Evolutionary conservation across 306 rosid genomes (phyloP), one percentile per base, ranked within the genome.

Genomic region (Sicyos baderoa): DNA sequence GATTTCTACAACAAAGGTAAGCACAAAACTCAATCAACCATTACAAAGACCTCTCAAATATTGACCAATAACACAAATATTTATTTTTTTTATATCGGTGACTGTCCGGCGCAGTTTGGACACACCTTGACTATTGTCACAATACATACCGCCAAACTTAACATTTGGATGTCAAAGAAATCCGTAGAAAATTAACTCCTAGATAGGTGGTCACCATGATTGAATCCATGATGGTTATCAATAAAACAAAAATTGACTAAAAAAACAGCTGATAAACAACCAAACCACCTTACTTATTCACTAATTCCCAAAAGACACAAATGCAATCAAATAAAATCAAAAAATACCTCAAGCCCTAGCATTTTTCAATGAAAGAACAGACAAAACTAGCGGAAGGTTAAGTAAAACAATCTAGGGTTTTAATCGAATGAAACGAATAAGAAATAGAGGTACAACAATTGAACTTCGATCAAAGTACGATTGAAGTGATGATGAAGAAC

Each of bases 1-100:
- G 96, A 90, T 94, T 88, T 94, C 99, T 94, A 85, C 83, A 77
- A 66, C 67, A 44, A 74, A 37, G 35, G 35, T 29, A 55, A 50
- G 45, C 53, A 14, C 67, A 76, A 19, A 1, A 45, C 55, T 47
- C 54, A 9, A 44, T 66, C 22, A 66, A 22, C 22, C 17, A 25
- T 22, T 18, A 19, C 42, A 44, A 8, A 22, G 25, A 14, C 52
- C 55, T 15, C 71, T 22, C 29, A 66, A 9, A 22, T 11, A 1
- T 71, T 17, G 32, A 66, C 23, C 67, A 49, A 37, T 68, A 40
- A 40, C 11, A 40, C n/a, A 66, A 9, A 47, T 5, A 1, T 73
- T 25, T 25, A n/a, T 25, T 25, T 25, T 25, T 25, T 25, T 25
- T 25, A 25, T 25, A 25, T 25, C 29, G 29, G 29, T 25, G 29